phyloP scores from a whole-genome alignment of 2,329 filamentous ascomycete species.

The Aspergillus arachidicola region DNA sequence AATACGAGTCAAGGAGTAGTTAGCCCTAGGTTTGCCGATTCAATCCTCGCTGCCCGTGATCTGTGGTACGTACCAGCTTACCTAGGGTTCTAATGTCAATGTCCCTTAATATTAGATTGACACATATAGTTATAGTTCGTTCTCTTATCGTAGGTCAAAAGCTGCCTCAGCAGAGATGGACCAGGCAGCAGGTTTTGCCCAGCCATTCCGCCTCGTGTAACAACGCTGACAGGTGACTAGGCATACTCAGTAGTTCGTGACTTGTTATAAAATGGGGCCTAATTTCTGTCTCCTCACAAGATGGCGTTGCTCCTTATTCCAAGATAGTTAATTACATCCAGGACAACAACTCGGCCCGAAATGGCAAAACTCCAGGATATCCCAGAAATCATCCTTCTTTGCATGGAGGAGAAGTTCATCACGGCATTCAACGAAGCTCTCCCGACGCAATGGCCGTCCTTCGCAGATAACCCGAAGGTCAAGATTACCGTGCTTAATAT shows the following conservation, averaged over 20 bases:
- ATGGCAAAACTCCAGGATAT: constrained; percentile 31
- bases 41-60: neutral
- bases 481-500: constrained; percentile 40
- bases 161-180: neutral
- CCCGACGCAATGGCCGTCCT: constrained; percentile 32
- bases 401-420: constrained; percentile 42
- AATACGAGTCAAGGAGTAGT: neutral
- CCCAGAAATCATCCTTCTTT: constrained; percentile 48
- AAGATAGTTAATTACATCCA: neutral
- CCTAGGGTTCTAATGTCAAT: neutral
- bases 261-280: neutral
- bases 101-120: neutral
- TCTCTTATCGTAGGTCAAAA: neutral
- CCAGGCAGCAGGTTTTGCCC: neutral
- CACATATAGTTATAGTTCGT: neutral
- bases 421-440: constrained; percentile 46
- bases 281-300: neutral
- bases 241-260: neutral
- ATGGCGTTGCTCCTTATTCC: neutral
- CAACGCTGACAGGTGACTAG: neutral
- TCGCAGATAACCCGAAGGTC: constrained; percentile 35
- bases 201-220: neutral
- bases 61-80: neutral
- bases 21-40: neutral
- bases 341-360: neutral